A percentile compares a stretch with the other conserved stretches of the same genome.
Evolutionary conservation across 2,329 filamentous ascomycete genomes (phyloP).

Genomic region (Colletotrichum destructivum): DNA sequence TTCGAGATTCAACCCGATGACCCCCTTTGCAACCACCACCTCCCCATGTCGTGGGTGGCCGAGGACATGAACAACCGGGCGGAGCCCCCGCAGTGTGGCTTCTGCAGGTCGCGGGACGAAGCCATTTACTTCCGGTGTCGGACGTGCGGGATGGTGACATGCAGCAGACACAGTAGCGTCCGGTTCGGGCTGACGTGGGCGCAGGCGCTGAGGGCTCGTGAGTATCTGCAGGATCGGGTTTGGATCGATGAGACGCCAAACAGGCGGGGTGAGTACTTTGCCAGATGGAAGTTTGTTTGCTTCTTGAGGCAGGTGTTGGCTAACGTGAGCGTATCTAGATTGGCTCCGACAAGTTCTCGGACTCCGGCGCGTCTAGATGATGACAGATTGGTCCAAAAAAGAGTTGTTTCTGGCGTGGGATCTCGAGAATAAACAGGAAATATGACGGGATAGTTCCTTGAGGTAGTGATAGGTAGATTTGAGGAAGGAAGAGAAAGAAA

Average conservation of each 20-base stretch:
- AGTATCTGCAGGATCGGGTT: neutral
- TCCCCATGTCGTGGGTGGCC: neutral
- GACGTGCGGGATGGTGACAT: slow-evolving; percentile 17
- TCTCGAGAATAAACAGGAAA: neutral
- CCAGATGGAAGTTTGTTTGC: too few relatives aligned
- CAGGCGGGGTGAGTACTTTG: neutral
- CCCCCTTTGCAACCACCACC: slow-evolving; percentile 16
- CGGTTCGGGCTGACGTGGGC: slow-evolving; percentile 13
- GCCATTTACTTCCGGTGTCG: slow-evolving; percentile 15
- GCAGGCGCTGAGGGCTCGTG: neutral
- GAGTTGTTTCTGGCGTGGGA: neutral
- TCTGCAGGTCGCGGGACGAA: slow-evolving; percentile 10
- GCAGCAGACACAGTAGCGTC: neutral
- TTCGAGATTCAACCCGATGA: slow-evolving; percentile 18
- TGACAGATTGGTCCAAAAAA: neutral
- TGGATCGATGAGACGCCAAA: neutral
- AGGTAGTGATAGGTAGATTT: neutral
- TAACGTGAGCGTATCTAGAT: neutral
- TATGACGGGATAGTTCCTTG: neutral
- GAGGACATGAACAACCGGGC: slow-evolving; percentile 19
- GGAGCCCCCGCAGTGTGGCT: neutral
- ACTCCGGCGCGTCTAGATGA: too few relatives aligned
- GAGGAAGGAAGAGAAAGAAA: neutral
- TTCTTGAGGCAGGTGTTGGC: neutral
- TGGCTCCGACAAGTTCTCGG: slow-evolving; percentile 3